Conservation (phyloP, 2,329 filamentous ascomycete genomes). For the Penicillium digitatum region DNA sequence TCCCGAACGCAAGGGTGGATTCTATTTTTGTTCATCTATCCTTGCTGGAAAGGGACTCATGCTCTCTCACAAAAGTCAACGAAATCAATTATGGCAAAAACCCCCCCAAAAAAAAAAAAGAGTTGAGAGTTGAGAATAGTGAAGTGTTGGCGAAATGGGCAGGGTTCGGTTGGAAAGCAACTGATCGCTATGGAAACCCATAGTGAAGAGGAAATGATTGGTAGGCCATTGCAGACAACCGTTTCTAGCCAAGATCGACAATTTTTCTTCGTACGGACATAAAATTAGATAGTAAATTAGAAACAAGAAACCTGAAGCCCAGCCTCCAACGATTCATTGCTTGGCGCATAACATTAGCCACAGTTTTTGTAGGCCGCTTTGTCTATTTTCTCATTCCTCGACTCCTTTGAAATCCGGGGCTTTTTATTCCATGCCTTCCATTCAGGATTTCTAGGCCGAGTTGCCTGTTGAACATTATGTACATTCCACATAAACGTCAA, state of each 20-base stretch:
- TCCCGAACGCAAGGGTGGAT: neutral
- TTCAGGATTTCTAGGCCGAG: conserved; percentile 14
- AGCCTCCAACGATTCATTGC: conserved; percentile 5
- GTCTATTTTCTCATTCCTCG: conserved; percentile 6
- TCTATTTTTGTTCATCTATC: conserved; percentile 2
- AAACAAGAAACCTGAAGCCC: neutral
- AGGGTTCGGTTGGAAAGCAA: neutral
- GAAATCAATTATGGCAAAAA: neutral
- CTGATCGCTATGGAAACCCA: neutral
- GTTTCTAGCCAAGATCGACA: neutral
- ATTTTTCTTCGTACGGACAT: rapidly evolving
- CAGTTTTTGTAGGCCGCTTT: neutral
- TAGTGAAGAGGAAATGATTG: neutral
- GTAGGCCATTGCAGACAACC: neutral
- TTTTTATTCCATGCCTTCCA: conserved; percentile 17
- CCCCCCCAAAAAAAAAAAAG: too few relatives aligned
- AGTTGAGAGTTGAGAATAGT: neutral
- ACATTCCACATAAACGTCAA: conserved; percentile 22
- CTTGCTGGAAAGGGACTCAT: conserved; percentile 9
- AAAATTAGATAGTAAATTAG: too few relatives aligned
- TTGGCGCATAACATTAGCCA: conserved; percentile 17
- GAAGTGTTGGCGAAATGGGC: neutral
- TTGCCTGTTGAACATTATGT: conserved; percentile 20
- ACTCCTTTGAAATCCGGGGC: conserved; percentile 11
- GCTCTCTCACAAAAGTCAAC: neutral